Evolutionary conservation across 192 early-diverging fungal species (phyloP).

Genomic region (Podila epicladia): DNA sequence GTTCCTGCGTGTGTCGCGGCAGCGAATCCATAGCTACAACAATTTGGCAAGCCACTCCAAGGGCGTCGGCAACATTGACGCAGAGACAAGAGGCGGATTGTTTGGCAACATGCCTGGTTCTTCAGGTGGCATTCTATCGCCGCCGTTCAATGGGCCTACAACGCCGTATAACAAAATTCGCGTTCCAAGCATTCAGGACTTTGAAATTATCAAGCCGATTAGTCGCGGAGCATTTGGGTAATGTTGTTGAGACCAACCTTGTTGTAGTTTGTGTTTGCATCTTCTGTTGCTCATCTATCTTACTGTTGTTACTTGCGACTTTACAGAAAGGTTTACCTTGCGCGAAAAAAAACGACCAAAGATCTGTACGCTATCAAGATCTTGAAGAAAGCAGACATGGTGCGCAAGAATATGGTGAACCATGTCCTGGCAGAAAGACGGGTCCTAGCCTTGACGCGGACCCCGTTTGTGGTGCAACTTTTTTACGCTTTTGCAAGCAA

Average conservation of each 20-base stretch:
- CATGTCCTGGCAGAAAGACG: conserved; percentile 90
- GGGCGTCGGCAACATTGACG: conserved; percentile 24
- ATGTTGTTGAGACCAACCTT: conserved; percentile 1
- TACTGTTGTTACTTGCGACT: conserved; percentile 11
- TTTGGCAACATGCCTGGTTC: conserved; percentile 26
- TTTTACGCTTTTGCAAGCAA: conserved; percentile 93
- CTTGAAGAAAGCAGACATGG: conserved; percentile 92
- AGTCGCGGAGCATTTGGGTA: conserved; percentile 94
- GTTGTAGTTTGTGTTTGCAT: background rate
- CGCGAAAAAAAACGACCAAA: conserved; percentile 84
- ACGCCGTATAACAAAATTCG: conserved; percentile 53
- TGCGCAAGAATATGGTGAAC: conserved; percentile 95
- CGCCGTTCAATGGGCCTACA: conserved; percentile 46
- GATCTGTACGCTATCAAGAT: conserved; percentile 95
- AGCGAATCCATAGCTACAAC: conserved; percentile 48
- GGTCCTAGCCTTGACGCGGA: conserved; percentile 79
- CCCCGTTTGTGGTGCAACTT: conserved; percentile 92
- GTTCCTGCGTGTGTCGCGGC: conserved; percentile 40
- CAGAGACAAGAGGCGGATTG: conserved; percentile 9
- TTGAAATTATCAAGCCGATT: conserved; percentile 95
- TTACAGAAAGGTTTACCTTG: conserved; percentile 83
- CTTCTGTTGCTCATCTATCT: background rate
- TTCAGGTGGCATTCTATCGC: conserved; percentile 49
- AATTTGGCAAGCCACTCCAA: conserved; percentile 47
- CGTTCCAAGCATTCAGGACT: conserved; percentile 90